Evolutionary conservation across 345 rosid genomes (phyloP), one percentile per base, ranked within the genome.

Genomic region (Dipteronia sinensis): DNA sequence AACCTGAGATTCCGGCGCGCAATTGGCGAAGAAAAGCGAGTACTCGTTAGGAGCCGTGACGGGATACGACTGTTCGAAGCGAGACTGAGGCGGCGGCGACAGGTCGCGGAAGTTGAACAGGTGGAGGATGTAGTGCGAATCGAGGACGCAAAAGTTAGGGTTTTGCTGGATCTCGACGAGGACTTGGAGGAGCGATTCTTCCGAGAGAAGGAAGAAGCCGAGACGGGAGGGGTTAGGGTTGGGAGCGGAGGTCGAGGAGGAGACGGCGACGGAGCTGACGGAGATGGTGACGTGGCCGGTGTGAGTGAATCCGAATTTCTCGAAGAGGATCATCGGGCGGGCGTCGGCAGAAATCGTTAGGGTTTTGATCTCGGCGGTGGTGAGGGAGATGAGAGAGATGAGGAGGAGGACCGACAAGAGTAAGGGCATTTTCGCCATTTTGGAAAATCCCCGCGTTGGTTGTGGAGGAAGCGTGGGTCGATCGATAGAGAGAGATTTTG

Each of bases 281-380:
- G 91, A 65, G 78, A 96, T 81, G 47, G 80, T 65, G 49, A 91
- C 98, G 80, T 86, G 93, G 70, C 99, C 99, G 40, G 89, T 84
- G 76, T 73, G 91, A 2, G 99, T 92, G 92, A 96, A 94, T 13
- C 97, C 98, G 88, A 96, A 94, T 65, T 91, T 94, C 82, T 96
- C 98, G 83, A 96, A 92, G 81, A 94, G 95, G 82, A 96, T 96
- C 97, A 91, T 90, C 42, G 99, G 84, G 29, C 99, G 98, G n/a
- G 86, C 78, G 78, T 96, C 98, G 46, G 81, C 77, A 58, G 85
- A 58, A 80, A 94, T 89, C 1, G 76, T 86, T 2, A 94, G 86
- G 79, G 91, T 72, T 85, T 88, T 91, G 85, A 91, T 90, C 92
- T 90, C 95, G 23, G 92, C 92, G 58, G 81, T 51, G 20, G 88